phyloP scores from a whole-genome alignment of 2,329 filamentous ascomycete genomes.

The Pseudogymnoascus sp. region DNA sequence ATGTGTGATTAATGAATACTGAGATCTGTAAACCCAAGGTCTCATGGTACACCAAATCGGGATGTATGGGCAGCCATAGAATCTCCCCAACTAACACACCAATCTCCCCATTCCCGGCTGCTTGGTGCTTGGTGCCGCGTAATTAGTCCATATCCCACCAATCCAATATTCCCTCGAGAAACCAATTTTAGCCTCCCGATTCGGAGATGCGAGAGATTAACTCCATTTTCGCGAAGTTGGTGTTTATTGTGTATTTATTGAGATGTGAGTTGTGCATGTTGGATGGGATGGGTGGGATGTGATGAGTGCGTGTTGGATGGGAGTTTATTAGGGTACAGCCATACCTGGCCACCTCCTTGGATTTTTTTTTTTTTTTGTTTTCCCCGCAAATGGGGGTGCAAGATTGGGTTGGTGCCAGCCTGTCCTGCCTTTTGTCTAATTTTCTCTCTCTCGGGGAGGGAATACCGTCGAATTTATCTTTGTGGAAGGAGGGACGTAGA shows the following conservation, averaged over 20 bases:
- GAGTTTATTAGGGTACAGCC: neutral
- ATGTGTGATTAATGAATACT: neutral
- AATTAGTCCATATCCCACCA: neutral
- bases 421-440: neutral
- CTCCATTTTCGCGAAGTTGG: neutral
- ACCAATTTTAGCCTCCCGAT: neutral
- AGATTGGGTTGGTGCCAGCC: neutral
- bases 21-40: too few relatives aligned
- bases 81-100: neutral
- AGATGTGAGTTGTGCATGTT: too few relatives aligned
- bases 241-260: neutral
- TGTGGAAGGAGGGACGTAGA: neutral
- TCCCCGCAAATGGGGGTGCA: neutral
- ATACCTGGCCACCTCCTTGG: neutral
- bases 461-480: too few relatives aligned
- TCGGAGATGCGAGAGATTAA: neutral
- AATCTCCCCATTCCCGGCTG: neutral
- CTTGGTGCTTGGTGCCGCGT: neutral
- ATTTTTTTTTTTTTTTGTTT: too few relatives aligned
- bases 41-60: too few relatives aligned
- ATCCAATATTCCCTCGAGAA: too few relatives aligned
- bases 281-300: neutral
- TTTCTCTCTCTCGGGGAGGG: neutral
- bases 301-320: neutral
- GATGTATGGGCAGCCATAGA: neutral